Percentiles rank a stretch among this genome's conserved stretches.
These are phyloP conservation scores for Citrus maxima DNA, from an alignment of 345 rosid genomes.

Conservation along the genomic window DNA sequence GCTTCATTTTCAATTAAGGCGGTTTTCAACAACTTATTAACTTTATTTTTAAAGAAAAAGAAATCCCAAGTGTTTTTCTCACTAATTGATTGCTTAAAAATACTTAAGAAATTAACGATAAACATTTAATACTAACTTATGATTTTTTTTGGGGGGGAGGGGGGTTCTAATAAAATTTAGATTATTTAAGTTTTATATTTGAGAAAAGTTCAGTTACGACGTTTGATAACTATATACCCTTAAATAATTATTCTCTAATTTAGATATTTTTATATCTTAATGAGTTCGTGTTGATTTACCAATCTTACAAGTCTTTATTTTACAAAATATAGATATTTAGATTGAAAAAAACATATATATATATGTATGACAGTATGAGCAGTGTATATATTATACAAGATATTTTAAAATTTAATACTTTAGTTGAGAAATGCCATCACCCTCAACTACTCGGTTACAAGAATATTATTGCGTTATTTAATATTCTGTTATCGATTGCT, in stretches of 20 bases:
- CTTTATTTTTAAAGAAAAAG: neutral
- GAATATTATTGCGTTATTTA: neutral
- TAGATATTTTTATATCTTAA: too few relatives aligned
- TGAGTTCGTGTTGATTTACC: neutral
- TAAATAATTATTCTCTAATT: too few relatives aligned
- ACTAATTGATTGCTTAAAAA: neutral
- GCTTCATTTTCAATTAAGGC: neutral
- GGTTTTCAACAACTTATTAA: neutral
- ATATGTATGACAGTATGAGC: too few relatives aligned
- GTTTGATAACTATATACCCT: too few relatives aligned
- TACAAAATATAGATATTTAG: too few relatives aligned
- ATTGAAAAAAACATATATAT: too few relatives aligned
- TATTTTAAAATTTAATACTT: too few relatives aligned
- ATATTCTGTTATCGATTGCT: neutral
- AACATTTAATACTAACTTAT: neutral
- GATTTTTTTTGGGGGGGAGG: rapidly evolving
- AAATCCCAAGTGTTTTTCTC: neutral
- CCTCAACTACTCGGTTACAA: neutral
- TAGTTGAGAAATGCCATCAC: neutral
- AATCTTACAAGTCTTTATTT: too few relatives aligned
- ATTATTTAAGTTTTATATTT: too few relatives aligned
- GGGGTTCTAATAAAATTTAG: too few relatives aligned
- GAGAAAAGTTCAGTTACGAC: neutral
- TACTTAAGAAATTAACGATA: neutral
- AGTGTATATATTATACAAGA: too few relatives aligned